phyloP scores from a whole-genome alignment of 768 basidiomycete species.

The Xerocomellus amylosporus region DNA sequence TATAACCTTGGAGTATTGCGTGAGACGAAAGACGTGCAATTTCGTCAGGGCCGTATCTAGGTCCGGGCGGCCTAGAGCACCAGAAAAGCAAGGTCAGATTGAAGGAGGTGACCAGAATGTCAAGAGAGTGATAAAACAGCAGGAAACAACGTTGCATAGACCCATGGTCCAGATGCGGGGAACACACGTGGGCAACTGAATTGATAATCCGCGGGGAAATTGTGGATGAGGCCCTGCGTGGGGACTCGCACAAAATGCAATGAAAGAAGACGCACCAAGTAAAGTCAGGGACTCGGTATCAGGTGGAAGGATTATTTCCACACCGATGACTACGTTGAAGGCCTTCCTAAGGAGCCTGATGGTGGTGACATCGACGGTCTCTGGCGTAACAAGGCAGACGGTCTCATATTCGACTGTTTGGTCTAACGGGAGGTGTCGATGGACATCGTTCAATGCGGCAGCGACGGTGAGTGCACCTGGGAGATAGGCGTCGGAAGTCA shows the following conservation, averaged over 20 bases:
- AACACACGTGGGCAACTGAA: conserved; percentile 10
- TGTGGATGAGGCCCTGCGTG: not conserved
- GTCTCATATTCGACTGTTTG: conserved; percentile 60
- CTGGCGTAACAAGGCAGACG: conserved; percentile 92
- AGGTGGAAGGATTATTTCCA: conserved; percentile 79
- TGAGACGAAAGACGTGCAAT: conserved; percentile 91
- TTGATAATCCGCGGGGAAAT: conserved; percentile 7
- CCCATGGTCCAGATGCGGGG: conserved; percentile 9
- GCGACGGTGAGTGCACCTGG: conserved; percentile 88
- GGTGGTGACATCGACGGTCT: conserved; percentile 80
- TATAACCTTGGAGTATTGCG: conserved; percentile 79
- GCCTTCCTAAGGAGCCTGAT: conserved; percentile 76
- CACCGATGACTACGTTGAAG: conserved; percentile 86
- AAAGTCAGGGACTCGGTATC: conserved; percentile 66
- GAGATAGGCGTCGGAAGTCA: conserved; percentile 90
- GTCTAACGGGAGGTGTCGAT: conserved; percentile 39
- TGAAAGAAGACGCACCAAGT: conserved; percentile 58
- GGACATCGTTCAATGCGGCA: conserved; percentile 80
- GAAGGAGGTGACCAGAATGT: not conserved
- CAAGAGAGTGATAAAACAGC: conserved; percentile 12
- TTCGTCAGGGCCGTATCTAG: conserved; percentile 94
- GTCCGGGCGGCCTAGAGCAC: conserved; percentile 80
- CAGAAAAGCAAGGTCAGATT: conserved; percentile 14
- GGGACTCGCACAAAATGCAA: conserved; percentile 3
- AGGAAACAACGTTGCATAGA: conserved; percentile 19